Evolutionary conservation across 2,329 filamentous ascomycete genomes (phyloP).

Genomic region (Fusarium tjaetaba): DNA sequence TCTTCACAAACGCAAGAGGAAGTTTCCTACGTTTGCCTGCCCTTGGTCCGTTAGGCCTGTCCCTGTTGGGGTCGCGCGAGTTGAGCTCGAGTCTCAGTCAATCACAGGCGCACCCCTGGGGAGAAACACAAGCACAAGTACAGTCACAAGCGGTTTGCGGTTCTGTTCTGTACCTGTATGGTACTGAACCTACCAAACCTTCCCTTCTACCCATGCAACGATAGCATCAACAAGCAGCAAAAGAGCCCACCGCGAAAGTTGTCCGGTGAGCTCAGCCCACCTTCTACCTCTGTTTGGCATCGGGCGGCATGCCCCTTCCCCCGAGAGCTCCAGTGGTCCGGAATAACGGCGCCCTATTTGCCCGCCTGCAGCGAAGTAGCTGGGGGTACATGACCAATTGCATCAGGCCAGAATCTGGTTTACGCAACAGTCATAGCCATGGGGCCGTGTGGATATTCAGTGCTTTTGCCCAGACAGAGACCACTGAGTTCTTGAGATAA

Average conservation of each 20-base stretch:
- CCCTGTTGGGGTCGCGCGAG: conserved; percentile 21
- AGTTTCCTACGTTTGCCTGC: conserved; percentile 32
- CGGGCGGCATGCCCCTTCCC: conserved; percentile 35
- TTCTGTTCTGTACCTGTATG: conserved; percentile 7
- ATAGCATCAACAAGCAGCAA: conserved; percentile 23
- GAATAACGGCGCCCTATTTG: conserved; percentile 41
- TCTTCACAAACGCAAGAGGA: conserved; percentile 21
- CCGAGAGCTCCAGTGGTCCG: conserved; percentile 44
- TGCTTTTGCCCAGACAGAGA: not conserved
- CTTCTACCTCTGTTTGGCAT: conserved; percentile 33
- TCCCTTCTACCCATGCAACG: conserved; percentile 18
- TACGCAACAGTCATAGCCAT: conserved; percentile 36
- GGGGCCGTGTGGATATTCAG: conserved; percentile 15
- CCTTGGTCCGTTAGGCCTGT: conserved; percentile 42
- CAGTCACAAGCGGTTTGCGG: not conserved
- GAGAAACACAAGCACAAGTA: not conserved
- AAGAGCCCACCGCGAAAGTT: conserved; percentile 13
- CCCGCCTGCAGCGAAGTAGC: conserved; percentile 36
- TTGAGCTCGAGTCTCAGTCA: conserved; percentile 26
- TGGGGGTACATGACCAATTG: conserved; percentile 37
- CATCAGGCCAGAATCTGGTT: conserved; percentile 45
- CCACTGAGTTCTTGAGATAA: conserved; percentile 23
- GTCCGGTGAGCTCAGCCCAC: conserved; percentile 42
- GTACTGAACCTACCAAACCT: not conserved
- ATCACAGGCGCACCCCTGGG: conserved; percentile 7